phyloP scores from a whole-genome alignment of 495 filamentous ascomycete genomes.

The Penicillium diatomitis region DNA sequence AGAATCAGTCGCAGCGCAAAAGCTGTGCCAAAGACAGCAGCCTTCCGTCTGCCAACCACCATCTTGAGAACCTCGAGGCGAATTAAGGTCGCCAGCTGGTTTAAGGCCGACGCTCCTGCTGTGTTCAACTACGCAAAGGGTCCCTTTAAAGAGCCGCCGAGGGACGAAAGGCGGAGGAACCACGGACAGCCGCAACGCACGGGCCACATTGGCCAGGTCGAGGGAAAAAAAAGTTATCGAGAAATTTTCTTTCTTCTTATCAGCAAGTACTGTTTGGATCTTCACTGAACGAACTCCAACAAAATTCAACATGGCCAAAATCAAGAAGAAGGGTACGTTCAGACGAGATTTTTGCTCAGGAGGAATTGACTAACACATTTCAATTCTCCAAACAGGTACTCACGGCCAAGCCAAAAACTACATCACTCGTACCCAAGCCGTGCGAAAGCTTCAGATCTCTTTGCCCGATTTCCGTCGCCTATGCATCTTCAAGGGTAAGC shows the following conservation, averaged over 20 bases:
- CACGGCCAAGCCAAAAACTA: constrained; percentile 96
- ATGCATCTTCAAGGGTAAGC: constrained; percentile 90
- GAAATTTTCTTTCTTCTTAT: constrained; percentile 28
- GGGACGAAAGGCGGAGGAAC: constrained; percentile 17
- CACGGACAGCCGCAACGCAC: constrained; percentile 28
- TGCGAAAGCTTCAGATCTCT: constrained; percentile 94
- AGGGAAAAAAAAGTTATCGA: constrained; percentile 31
- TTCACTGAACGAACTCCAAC: constrained; percentile 6
- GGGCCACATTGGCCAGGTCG: constrained; percentile 23
- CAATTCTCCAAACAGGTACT: constrained; percentile 44
- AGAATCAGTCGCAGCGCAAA: constrained; percentile 73
- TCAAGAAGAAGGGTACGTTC: constrained; percentile 81
- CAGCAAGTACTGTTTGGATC: constrained; percentile 15
- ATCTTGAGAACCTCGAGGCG: constrained; percentile 21
- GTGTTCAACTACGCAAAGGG: constrained; percentile 11
- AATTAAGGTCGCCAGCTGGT: neutral
- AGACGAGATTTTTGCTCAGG: neutral
- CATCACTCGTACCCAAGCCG: constrained; percentile 91
- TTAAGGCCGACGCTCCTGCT: neutral
- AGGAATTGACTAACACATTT: constrained; percentile 12
- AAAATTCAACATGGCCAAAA: constrained; percentile 55
- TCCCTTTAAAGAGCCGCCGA: constrained; percentile 8
- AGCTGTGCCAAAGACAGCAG: constrained; percentile 64
- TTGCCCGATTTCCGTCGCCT: constrained; percentile 93
- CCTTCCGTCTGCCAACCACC: constrained; percentile 66